Percentiles rank a stretch among this genome's conserved stretches.
These are phyloP conservation scores for Ogataea dorogensis DNA, from an alignment of 805 yeast species.

Conservation along the genomic window DNA sequence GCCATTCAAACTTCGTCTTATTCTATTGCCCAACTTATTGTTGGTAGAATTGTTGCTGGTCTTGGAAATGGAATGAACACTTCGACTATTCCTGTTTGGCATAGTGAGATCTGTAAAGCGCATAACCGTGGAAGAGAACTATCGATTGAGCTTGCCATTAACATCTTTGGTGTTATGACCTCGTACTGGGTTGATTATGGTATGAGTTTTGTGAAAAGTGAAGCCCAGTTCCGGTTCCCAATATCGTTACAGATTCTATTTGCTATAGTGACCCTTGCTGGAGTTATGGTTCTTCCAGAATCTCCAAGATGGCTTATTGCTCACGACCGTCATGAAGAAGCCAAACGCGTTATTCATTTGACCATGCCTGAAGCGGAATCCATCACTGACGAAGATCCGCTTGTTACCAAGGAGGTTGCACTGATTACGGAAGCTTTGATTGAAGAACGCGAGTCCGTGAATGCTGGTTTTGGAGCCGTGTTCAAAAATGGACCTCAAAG, in stretches of 20 bases:
- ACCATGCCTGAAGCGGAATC: conserved; percentile 47
- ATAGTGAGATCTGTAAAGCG: conserved; percentile 66
- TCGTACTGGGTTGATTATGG: conserved; percentile 67
- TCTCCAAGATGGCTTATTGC: conserved; percentile 66
- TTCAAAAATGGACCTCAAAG: conserved; percentile 37
- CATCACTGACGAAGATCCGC: conserved; percentile 29
- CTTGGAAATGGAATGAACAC: conserved; percentile 69
- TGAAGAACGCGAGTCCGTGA: conserved; percentile 48
- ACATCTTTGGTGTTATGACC: conserved; percentile 63
- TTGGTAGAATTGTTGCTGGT: conserved; percentile 67
- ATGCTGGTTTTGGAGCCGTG: conserved; percentile 50
- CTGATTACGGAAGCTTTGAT: conserved; percentile 45
- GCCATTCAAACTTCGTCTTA: conserved; percentile 49
- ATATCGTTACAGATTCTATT: conserved; percentile 62
- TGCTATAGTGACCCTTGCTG: conserved; percentile 51
- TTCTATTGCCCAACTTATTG: conserved; percentile 47
- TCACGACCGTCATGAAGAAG: conserved; percentile 51
- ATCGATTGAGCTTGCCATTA: conserved; percentile 57
- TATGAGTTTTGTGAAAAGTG: conserved; percentile 45
- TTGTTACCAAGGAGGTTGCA: conserved; percentile 35
- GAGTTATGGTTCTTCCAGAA: conserved; percentile 65
- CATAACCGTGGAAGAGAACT: conserved; percentile 68
- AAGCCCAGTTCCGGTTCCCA: conserved; percentile 65
- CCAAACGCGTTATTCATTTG: conserved; percentile 40
- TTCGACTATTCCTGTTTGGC: conserved; percentile 70